phyloP scores from a whole-genome alignment of 1,284 basidiomycete species.

The Sparassis latifolia region DNA sequence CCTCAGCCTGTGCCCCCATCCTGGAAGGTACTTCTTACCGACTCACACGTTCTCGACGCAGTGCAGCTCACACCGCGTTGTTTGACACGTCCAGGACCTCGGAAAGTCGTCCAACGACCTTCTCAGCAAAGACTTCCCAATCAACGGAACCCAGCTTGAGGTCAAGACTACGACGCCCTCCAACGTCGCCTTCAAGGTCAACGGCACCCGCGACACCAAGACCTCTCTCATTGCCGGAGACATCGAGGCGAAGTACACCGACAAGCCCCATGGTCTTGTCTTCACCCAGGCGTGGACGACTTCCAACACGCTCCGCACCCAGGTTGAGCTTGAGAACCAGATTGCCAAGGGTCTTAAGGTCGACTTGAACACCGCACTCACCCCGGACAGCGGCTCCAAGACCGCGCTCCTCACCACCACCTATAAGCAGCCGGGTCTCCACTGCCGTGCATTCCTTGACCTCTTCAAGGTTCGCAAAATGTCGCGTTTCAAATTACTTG shows the following conservation, averaged over 20 bases:
- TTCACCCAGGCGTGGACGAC: slow-evolving; percentile 96
- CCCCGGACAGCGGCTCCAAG: slow-evolving; percentile 84
- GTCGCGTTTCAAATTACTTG: slow-evolving; percentile 24
- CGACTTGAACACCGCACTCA: slow-evolving; percentile 81
- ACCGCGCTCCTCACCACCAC: slow-evolving; percentile 76
- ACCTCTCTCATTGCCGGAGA: slow-evolving; percentile 72
- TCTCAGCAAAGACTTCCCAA: slow-evolving; percentile 90
- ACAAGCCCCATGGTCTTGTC: slow-evolving; percentile 85
- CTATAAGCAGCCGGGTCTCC: slow-evolving; percentile 97
- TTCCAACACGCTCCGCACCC: slow-evolving; percentile 84
- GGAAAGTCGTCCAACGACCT: slow-evolving; percentile 98
- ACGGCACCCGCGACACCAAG: slow-evolving; percentile 73
- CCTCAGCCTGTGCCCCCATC: slow-evolving; percentile 89
- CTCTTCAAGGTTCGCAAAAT: slow-evolving; percentile 92
- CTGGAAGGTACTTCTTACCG: slow-evolving; percentile 66
- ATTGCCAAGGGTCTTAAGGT: slow-evolving; percentile 97
- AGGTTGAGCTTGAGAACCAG: slow-evolving; percentile 96
- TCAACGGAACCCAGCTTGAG: slow-evolving; percentile 75
- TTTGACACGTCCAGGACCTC: slow-evolving; percentile 59
- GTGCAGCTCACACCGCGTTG: slow-evolving; percentile 1
- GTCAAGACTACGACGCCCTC: slow-evolving; percentile 95
- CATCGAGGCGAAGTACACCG: slow-evolving; percentile 87
- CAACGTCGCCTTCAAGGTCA: slow-evolving; percentile 84
- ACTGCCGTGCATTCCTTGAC: slow-evolving; percentile 89
- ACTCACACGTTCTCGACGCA: slow-evolving; percentile 1